A percentile compares a stretch with the other conserved stretches of the same genome.
These are phyloP conservation scores for Dactylonectria estremocensis DNA, from an alignment of 2,329 filamentous ascomycete species.

Conservation along the genomic window DNA sequence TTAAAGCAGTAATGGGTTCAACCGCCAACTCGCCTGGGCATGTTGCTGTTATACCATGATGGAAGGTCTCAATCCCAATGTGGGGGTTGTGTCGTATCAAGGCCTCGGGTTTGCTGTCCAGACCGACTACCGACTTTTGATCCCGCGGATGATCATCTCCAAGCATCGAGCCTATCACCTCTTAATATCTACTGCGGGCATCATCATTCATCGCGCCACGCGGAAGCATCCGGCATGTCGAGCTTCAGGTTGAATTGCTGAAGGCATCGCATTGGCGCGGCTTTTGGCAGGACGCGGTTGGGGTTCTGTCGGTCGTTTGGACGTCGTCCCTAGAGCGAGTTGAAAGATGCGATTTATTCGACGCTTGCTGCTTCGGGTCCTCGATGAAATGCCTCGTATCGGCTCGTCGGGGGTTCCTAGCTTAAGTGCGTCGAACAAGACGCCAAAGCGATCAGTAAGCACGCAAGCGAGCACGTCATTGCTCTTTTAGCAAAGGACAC, in stretches of 20 bases:
- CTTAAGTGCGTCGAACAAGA: neutral
- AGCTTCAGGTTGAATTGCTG: neutral
- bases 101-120: constrained; percentile 27
- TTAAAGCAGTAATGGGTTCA: neutral
- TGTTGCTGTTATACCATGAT: constrained; percentile 12
- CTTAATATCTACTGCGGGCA: neutral
- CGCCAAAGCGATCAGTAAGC: constrained; percentile 12
- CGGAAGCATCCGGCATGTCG: neutral
- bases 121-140: constrained; percentile 29
- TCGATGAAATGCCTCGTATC: neutral
- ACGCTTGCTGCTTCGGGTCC: neutral
- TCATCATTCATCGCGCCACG: constrained; percentile 15
- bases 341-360: neutral
- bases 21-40: neutral
- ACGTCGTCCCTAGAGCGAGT: neutral
- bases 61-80: constrained; percentile 2
- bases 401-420: constrained; percentile 19
- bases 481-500: neutral
- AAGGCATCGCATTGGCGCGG: constrained; percentile 29
- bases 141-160: neutral
- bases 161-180: constrained; percentile 24
- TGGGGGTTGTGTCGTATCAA: constrained; percentile 15
- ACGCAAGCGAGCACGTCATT: constrained; percentile 25
- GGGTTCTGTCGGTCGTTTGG: neutral
- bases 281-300: constrained; percentile 8